phyloP scores from a whole-genome alignment of 2,329 filamentous ascomycete species.

The Botrytis medusae region DNA sequence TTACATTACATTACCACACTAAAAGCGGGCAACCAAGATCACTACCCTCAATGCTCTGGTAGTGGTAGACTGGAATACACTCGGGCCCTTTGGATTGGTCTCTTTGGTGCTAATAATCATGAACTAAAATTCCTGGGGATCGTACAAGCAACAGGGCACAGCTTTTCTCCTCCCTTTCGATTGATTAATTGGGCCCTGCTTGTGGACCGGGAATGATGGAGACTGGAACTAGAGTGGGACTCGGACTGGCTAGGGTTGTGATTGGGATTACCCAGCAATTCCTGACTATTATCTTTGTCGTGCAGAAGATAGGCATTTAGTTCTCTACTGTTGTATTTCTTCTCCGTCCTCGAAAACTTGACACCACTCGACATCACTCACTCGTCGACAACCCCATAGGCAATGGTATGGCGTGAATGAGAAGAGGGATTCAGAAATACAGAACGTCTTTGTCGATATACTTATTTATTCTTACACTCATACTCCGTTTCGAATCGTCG shows the following conservation, averaged over 20 bases:
- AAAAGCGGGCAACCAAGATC: slow-evolving; percentile 16
- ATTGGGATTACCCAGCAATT: slow-evolving; percentile 7
- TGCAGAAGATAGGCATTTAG: not conserved
- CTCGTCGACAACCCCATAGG: not conserved
- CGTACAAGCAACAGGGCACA: slow-evolving; percentile 15
- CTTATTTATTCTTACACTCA: not conserved
- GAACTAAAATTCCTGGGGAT: slow-evolving; percentile 16
- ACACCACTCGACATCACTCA: not conserved
- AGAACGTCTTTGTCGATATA: not conserved
- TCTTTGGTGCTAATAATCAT: not conserved
- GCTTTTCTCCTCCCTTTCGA: slow-evolving; percentile 15
- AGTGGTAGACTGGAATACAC: slow-evolving; percentile 9
- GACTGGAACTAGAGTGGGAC: slow-evolving; percentile 3
- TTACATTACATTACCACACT: slow-evolving; percentile 7
- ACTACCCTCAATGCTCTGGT: not conserved
- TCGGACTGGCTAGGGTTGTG: not conserved
- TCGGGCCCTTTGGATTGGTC: slow-evolving; percentile 15
- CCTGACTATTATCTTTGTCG: slow-evolving; percentile 2
- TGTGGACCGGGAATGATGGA: not conserved
- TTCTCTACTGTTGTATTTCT: not conserved
- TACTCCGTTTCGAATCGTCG: not conserved
- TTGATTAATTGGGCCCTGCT: slow-evolving; percentile 7
- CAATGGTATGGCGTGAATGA: not conserved
- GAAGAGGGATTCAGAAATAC: too few species aligned
- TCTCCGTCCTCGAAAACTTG: slow-evolving; percentile 10